Percentiles rank a stretch among this genome's conserved stretches.
Evolutionary conservation across 768 basidiomycete genomes (phyloP).

Genomic region (Rhizopogon roseolus): DNA sequence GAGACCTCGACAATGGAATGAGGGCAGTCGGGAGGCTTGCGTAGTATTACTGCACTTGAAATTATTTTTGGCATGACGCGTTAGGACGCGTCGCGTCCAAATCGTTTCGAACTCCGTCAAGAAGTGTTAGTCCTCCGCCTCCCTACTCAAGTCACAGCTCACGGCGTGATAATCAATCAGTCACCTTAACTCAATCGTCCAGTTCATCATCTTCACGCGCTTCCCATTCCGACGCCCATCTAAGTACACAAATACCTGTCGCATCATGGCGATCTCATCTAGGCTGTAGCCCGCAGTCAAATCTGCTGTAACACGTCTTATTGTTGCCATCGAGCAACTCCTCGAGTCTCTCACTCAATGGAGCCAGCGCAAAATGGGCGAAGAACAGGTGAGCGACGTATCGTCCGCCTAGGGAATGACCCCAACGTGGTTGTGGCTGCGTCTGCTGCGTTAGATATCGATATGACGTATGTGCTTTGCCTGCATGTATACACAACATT

Average conservation of each 20-base stretch:
- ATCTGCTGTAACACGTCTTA: slow-evolving; percentile 84
- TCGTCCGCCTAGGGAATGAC: slow-evolving; percentile 94
- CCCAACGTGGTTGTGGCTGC: slow-evolving; percentile 92
- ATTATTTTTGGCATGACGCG: too few relatives aligned
- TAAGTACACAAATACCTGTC: slow-evolving; percentile 13
- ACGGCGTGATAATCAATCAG: slow-evolving; percentile 49
- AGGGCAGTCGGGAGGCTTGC: too few relatives aligned
- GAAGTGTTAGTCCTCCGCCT: too few relatives aligned
- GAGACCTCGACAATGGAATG: too few relatives aligned
- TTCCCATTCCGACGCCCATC: slow-evolving; percentile 15
- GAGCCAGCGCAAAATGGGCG: slow-evolving; percentile 68
- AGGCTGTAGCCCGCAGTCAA: slow-evolving; percentile 71
- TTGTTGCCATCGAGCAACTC: slow-evolving; percentile 94
- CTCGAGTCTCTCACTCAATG: slow-evolving; percentile 85
- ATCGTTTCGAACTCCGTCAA: too few relatives aligned
- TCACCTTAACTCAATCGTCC: slow-evolving; percentile 42
- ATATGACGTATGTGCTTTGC: slow-evolving; percentile 72
- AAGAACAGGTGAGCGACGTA: slow-evolving; percentile 88
- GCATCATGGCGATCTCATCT: slow-evolving; percentile 4
- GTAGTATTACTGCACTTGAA: too few relatives aligned
- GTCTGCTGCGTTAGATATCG: slow-evolving; percentile 79
- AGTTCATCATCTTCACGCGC: slow-evolving; percentile 19
- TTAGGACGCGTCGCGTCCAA: too few relatives aligned
- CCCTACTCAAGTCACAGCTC: slow-evolving; percentile 34
- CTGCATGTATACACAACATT: slow-evolving; percentile 7